Evolutionary conservation across 2,329 filamentous ascomycete genomes (phyloP).

Genomic region (Diaporthe vaccinii): DNA sequence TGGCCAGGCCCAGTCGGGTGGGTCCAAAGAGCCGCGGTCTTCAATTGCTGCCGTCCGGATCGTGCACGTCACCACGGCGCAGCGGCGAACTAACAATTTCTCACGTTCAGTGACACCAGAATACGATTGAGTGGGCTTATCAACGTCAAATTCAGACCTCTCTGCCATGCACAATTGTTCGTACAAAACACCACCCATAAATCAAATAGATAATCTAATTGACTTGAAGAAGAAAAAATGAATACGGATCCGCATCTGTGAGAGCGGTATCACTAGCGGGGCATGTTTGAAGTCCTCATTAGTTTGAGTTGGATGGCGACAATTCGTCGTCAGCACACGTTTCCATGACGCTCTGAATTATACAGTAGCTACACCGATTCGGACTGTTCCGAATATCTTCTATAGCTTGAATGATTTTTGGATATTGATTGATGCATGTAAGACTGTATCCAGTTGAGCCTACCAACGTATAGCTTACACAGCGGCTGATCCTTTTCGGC

Average conservation of each 20-base stretch:
- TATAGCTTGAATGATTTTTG: too few species aligned
- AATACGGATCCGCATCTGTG: neutral
- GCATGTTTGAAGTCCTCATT: neutral
- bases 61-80: constrained; percentile 37
- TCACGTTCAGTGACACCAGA: neutral
- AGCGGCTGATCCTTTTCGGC: neutral
- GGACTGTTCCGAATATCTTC: neutral
- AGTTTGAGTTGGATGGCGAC: neutral
- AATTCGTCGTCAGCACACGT: neutral
- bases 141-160: too few species aligned
- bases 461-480: neutral
- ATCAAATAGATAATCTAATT: neutral
- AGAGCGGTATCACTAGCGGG: neutral
- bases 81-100: constrained; percentile 26
- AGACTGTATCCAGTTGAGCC: neutral
- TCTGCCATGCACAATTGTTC: neutral
- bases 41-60: neutral
- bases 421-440: neutral
- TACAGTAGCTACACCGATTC: neutral
- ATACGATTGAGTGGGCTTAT: neutral
- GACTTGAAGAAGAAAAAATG: neutral
- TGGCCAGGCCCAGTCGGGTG: constrained; percentile 12
- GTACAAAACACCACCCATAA: too few species aligned
- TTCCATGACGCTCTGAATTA: neutral
- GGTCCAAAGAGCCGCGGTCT: constrained; percentile 5